Conservation (phyloP, 164 flowering plant genomes). For the Berberis vulgaris region DNA sequence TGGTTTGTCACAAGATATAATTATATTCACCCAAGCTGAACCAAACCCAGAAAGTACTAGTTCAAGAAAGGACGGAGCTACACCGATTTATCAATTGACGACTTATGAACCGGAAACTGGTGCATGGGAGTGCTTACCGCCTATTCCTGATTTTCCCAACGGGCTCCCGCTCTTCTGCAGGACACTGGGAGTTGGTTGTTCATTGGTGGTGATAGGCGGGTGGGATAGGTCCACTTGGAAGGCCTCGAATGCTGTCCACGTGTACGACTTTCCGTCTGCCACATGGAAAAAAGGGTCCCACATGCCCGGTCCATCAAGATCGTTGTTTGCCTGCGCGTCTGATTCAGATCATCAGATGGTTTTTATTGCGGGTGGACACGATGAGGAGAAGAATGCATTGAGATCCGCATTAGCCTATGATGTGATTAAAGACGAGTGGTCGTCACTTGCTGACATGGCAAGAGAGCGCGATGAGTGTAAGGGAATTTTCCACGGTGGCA, state of each 20-base stretch:
- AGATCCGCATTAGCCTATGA: slow-evolving; percentile 49
- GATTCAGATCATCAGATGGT: slow-evolving; percentile 34
- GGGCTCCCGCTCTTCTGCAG: slow-evolving; percentile 7
- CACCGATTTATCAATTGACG: slow-evolving; percentile 32
- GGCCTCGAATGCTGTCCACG: slow-evolving; percentile 23
- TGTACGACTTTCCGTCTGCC: slow-evolving; percentile 37
- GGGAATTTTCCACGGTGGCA: slow-evolving; percentile 42
- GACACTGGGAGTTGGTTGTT: slow-evolving; percentile 37
- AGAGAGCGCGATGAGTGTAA: slow-evolving; percentile 61
- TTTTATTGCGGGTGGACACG: slow-evolving; percentile 73
- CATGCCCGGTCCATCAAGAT: slow-evolving; percentile 47
- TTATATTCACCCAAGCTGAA: slow-evolving; percentile 33
- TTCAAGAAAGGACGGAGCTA: slow-evolving; percentile 2
- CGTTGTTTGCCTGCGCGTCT: slow-evolving; percentile 56
- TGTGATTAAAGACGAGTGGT: slow-evolving; percentile 49
- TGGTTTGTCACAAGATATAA: slow-evolving; percentile 20
- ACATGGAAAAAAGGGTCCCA: slow-evolving; percentile 49
- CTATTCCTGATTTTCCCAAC: slow-evolving; percentile 21
- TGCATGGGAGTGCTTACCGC: slow-evolving; percentile 41
- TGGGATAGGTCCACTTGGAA: slow-evolving; percentile 47
- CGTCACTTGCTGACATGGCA: slow-evolving; percentile 50
- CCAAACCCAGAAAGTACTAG: background rate
- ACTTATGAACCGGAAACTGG: slow-evolving; percentile 40
- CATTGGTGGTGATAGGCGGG: slow-evolving; percentile 62
- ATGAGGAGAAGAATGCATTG: slow-evolving; percentile 55